A percentile compares a stretch with the other conserved stretches of the same genome.
Evolutionary conservation across 164 flowering plant genomes (phyloP).

Genomic region (Tetrastigma voinierianum): DNA sequence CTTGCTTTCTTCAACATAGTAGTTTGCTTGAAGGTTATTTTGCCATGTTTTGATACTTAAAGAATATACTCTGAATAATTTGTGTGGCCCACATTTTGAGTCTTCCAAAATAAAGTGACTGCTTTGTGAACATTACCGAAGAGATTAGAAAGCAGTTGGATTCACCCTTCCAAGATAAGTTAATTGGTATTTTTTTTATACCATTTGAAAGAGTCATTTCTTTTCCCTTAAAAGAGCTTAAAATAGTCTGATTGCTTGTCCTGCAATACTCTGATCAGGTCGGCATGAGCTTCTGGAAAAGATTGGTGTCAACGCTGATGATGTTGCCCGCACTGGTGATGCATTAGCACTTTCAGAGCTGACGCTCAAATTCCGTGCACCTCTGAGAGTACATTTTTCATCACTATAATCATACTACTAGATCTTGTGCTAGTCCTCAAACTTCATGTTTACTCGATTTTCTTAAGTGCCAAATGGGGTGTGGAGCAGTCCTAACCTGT

Average conservation of each 20-base stretch:
- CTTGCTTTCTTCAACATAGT: no score
- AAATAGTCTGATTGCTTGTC: neutral
- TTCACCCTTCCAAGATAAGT: no score
- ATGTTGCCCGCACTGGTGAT: slow-evolving; percentile 75
- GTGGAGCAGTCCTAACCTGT: neutral
- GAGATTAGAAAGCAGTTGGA: no score
- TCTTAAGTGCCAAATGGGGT: neutral
- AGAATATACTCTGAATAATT: no score
- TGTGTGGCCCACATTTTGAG: no score
- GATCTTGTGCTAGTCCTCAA: neutral
- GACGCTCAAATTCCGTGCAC: slow-evolving; percentile 78
- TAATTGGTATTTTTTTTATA: neutral
- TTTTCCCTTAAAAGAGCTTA: neutral
- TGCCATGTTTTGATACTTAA: no score
- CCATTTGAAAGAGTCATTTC: neutral
- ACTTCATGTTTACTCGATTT: neutral
- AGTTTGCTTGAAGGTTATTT: no score
- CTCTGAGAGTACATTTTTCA: slow-evolving; percentile 60
- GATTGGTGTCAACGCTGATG: slow-evolving; percentile 73
- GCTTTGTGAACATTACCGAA: no score
- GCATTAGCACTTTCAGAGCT: slow-evolving; percentile 83
- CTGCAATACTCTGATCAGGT: slow-evolving; percentile 40
- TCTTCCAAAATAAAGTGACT: no score
- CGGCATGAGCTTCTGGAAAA: slow-evolving; percentile 80
- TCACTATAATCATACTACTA: slow-evolving; percentile 4